Evolutionary conservation across 2,329 filamentous ascomycete species (phyloP), one percentile per base, ranked within the genome.

Genomic region (Calonectria pauciramosa): DNA sequence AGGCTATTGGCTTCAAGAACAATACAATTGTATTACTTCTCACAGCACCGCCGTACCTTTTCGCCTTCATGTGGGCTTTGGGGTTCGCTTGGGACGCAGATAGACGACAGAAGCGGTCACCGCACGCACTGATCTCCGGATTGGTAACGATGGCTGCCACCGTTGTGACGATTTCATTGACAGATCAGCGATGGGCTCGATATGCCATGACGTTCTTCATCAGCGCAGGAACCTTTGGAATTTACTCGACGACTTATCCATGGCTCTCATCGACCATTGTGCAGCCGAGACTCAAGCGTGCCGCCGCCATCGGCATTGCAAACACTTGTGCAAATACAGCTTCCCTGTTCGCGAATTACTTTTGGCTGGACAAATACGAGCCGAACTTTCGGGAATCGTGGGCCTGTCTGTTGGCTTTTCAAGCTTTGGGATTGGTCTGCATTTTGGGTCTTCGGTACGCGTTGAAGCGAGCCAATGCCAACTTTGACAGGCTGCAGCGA

Each of bases 191-290:
- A 14, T 63, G 34, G 56, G 32, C 56, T 28, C 56, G 56, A 18
- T 63, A 63, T 28, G 56, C 16, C 13, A 63, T 63, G 56, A 63
- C 56, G 2, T 63, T 63, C 56, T 63, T 63, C 16, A 11, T 63
- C 23, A 28, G 56, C 36, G 56, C 36, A 13, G 56, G 56, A 7
- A 63, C 56, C 4, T 63, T 41, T 41, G 56, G 56, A 5, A 41
- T 63, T 41, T 63, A 63, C 34, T 63, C 56, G 16, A 63, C 56
- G 7, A 63, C 56, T 5, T 63, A 63, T 41, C 56, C 56, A 28
- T 63, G 56, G 56, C 36, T 63, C 14, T 63, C 56, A 2, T 63
- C 56, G 2, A 63, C 56, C 3, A 63, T 63, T 13, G 56, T 63
- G 7, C 56, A 63, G 23, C 56, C 34, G 18, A 38, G 56, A 16